Base-by-base conservation (phyloP, 2,329 filamentous ascomycete genomes). In the Botrytis galanthina region DNA sequence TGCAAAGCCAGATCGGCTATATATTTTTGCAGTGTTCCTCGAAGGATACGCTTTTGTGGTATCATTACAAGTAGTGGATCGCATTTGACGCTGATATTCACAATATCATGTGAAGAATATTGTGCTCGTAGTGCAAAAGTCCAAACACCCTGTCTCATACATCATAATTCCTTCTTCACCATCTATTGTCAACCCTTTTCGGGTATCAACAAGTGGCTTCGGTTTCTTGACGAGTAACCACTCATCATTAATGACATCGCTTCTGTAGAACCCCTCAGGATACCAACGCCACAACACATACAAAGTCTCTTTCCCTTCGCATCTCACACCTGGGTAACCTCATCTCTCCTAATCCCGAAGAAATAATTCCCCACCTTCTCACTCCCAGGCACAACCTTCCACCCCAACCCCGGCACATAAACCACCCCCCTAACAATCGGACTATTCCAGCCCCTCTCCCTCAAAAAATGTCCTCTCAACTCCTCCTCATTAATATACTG, bases 321-420 rank as follows among this genome's bases (percentile, higher is more conserved):
- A 61, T 5, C 14, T 48, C 29, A 68, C 37, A 68, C 66, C 35
- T 42, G 48, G 2, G 37, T 68, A 57, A 70, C 39, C 60, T 74
- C 70, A 74, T 82, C 84, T 81, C 85, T 91, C 83, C 91, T 89
- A 61, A 97, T 90, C 14, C 89, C 96, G 82, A 98, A 97, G 83
- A 99, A 98, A 84, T 98, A 99, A 82, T 99, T 99, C 16, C 95
- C 95, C 80, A 93, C 89, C 80, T 89, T 90, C 84, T 98, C 95
- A 79, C 94, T 92, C 4, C 93, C 93, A 37, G 84, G 82, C 7
- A 98, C 90, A 81, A 93, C 89, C 83, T 88, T 94, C 96, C 96
- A 98, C 4, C 96, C 96, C 62, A 97, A 73, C 0, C 93, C 94
- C 0, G 96, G 96, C 72, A 98, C 87, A 84, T 97, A 99, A 66